Base-by-base conservation (phyloP, 2,329 filamentous ascomycete genomes). In the Phaeosphaeriaceae sp. region DNA sequence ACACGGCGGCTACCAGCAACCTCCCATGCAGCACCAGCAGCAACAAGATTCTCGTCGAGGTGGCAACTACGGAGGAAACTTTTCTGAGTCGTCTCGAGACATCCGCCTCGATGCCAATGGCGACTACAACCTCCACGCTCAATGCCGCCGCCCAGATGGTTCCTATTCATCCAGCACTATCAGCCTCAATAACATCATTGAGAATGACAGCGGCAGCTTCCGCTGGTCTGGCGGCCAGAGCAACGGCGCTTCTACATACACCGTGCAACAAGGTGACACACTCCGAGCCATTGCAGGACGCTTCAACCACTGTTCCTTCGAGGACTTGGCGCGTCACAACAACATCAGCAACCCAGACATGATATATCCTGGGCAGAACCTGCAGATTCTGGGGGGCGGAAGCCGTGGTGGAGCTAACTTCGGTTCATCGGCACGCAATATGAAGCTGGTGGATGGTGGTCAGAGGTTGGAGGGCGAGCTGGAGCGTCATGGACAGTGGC, bases 281-380 rank as follows among this genome's bases (percentile, higher is more conserved):
- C 60, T 72, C 2, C 70, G 69, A 10, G 63, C 69, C 49, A 71
- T 72, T 41, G 70, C 70, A 0, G 54, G 49, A 2, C 60, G 70
- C 15, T 66, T 64, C 57, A 60, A 49, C 7, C 63, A 71, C 51
- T 72, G 70, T 61, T 62, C 65, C 1, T 71, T 60, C n/a, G 66
- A 72, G 5, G 66, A 71, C 0, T 54, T 72, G 3, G 65, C 69
- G 1, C 56, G 66, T 3, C 66, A 71, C 51, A 72, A 72, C 53
- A 65, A 67, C 33, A 70, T 72, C 20, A 52, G 50, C 33, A 72
- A 72, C 19, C 54, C 68, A 0, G 70, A 72, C 24, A 62, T 69
- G 61, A 71, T 72, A 20, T 72, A 69, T 56, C 69, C 69, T 1
- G 70, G 70, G 1, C 69, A 72, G 63, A 64, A 63, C 6, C 41